These are phyloP conservation scores for Irineochytrium annulatum DNA, from an alignment of 192 early-diverging fungal genomes.

Conservation along the genomic window DNA sequence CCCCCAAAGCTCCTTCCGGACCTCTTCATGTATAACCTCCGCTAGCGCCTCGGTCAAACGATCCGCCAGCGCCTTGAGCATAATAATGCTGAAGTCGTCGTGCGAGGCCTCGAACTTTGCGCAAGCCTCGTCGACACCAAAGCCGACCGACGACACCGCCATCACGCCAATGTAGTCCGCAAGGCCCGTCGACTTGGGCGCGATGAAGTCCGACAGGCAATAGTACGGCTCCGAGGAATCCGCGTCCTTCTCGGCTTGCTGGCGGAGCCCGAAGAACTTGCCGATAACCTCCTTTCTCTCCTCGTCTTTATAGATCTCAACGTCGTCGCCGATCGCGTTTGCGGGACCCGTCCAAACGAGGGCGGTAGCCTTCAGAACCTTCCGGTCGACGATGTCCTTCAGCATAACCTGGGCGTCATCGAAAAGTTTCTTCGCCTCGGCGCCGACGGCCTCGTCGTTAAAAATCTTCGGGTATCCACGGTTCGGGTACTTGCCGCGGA, in stretches of 20 bases:
- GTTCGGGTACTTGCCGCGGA: constrained; percentile 95
- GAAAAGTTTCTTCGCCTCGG: constrained; percentile 84
- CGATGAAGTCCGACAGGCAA: constrained; percentile 89
- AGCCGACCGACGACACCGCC: constrained; percentile 83
- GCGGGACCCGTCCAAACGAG: constrained; percentile 87
- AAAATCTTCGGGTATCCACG: constrained; percentile 97
- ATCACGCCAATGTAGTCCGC: constrained; percentile 87
- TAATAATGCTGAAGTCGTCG: constrained; percentile 90
- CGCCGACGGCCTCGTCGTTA: constrained; percentile 86
- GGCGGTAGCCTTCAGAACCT: constrained; percentile 67
- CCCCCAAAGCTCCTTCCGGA: constrained; percentile 84
- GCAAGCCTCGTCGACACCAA: constrained; percentile 86
- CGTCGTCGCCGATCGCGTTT: constrained; percentile 85
- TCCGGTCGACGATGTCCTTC: constrained; percentile 70
- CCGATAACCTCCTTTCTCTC: constrained; percentile 34
- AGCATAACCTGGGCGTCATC: constrained; percentile 83
- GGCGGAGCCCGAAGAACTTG: constrained; percentile 84
- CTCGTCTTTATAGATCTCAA: constrained; percentile 80
- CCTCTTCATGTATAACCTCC: constrained; percentile 83
- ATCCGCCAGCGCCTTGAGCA: constrained; percentile 94
- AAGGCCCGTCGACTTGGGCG: constrained; percentile 69
- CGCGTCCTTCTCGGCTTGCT: constrained; percentile 79
- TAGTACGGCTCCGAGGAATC: constrained; percentile 81
- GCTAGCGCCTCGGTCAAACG: constrained; percentile 90
- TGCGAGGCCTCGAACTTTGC: constrained; percentile 71